Evolutionary conservation across 2,329 filamentous ascomycete genomes (phyloP).

Genomic region (Ophiocordyceps unilateralis): DNA sequence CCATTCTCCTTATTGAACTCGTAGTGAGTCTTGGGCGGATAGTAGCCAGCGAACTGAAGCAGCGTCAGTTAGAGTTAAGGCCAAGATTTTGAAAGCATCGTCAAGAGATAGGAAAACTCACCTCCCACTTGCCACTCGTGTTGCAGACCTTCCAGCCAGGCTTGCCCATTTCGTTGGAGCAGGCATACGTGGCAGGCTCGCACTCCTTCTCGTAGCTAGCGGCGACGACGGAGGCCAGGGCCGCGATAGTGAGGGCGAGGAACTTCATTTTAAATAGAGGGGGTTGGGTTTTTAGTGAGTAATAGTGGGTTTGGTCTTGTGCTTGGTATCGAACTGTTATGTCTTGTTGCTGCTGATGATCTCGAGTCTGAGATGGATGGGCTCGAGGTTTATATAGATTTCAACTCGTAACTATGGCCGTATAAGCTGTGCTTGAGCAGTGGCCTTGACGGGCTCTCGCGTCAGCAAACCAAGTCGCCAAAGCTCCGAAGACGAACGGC

Average conservation of each 20-base stretch:
- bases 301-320: neutral
- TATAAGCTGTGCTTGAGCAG: neutral
- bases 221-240: slow-evolving; percentile 5
- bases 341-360: neutral
- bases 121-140: slow-evolving; percentile 10
- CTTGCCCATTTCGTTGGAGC: slow-evolving; percentile 7
- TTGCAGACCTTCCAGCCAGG: slow-evolving; percentile 18
- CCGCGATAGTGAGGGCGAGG: slow-evolving; percentile 10
- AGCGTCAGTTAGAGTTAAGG: too few relatives aligned
- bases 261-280: slow-evolving; percentile 13
- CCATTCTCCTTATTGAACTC: neutral
- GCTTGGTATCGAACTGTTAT: neutral
- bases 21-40: neutral
- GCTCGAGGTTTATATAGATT: neutral
- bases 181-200: slow-evolving; percentile 18
- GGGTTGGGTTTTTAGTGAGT: neutral
- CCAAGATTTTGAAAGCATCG: too few relatives aligned
- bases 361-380: neutral
- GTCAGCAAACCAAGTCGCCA: neutral
- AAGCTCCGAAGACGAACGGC: neutral
- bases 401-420: neutral
- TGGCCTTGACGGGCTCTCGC: too few relatives aligned
- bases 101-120: neutral
- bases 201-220: slow-evolving; percentile 7
- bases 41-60: neutral